phyloP scores from a whole-genome alignment of 2,329 filamentous ascomycete species.

The Hirsutella rhossiliensis region DNA sequence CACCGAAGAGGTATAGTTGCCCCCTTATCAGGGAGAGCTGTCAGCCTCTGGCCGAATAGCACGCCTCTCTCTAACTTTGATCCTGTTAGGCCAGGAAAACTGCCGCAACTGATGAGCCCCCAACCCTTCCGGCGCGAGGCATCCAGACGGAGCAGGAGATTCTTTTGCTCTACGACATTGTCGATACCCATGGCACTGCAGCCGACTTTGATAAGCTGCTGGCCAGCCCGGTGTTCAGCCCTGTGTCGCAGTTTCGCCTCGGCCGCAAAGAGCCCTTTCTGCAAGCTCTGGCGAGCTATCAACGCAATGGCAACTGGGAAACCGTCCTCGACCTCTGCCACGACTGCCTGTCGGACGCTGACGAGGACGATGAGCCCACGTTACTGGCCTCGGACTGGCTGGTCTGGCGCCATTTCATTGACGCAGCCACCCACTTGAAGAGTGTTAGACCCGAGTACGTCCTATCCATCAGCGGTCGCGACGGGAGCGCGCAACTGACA shows the following conservation, averaged over 20 bases:
- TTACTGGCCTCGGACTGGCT: slow-evolving; percentile 33
- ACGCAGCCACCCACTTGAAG: slow-evolving; percentile 22
- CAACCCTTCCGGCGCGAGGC: slow-evolving; percentile 13
- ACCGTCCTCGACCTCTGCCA: slow-evolving; percentile 30
- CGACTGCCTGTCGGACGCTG: slow-evolving; percentile 26
- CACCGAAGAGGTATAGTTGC: slow-evolving; percentile 25
- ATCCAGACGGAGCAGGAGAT: slow-evolving; percentile 38
- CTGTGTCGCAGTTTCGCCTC: slow-evolving; percentile 28
- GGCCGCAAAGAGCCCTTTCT: slow-evolving; percentile 35
- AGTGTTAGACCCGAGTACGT: slow-evolving; percentile 21
- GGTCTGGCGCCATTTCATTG: slow-evolving; percentile 26
- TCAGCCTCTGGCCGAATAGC: no score
- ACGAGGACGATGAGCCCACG: slow-evolving; percentile 23
- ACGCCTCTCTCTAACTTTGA: neutral
- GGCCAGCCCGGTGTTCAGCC: slow-evolving; percentile 25
- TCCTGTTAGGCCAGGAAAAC: slow-evolving; percentile 9
- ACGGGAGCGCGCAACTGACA: slow-evolving; percentile 3
- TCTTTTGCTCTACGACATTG: slow-evolving; percentile 34
- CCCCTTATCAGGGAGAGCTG: no score
- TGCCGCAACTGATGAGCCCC: slow-evolving; percentile 7
- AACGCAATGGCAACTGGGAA: slow-evolving; percentile 27
- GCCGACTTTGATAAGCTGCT: slow-evolving; percentile 29
- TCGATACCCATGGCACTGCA: slow-evolving; percentile 28
- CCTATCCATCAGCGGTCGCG: neutral
- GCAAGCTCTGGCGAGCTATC: slow-evolving; percentile 25